A percentile compares a stretch with the other conserved stretches of the same genome.
Evolutionary conservation across 2,329 filamentous ascomycete genomes (phyloP).

Genomic region (Zasmidium cellare): DNA sequence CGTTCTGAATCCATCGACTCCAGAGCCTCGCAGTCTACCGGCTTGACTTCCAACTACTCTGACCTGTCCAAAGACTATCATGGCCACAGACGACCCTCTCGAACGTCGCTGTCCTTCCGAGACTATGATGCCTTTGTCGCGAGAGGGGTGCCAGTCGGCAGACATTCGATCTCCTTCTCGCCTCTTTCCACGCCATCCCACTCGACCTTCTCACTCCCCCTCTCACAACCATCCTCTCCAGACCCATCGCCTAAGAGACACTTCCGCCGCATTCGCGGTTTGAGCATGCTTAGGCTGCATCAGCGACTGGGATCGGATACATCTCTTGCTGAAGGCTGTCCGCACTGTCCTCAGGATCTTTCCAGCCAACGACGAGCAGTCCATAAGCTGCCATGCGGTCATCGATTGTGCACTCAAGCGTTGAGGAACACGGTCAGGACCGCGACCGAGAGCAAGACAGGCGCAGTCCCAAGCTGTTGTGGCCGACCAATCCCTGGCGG

Average conservation of each 20-base stretch:
- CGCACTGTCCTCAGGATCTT: constrained; percentile 33
- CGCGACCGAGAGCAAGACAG: constrained; percentile 31
- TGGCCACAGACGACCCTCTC: constrained; percentile 16
- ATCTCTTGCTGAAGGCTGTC: constrained; percentile 29
- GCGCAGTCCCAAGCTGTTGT: constrained; percentile 42
- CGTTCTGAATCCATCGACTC: constrained; percentile 35
- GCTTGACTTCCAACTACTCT: constrained; percentile 34
- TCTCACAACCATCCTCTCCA: constrained; percentile 27
- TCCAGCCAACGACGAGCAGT: constrained; percentile 27
- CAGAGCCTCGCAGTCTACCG: constrained; percentile 35
- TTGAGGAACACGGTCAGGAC: constrained; percentile 38
- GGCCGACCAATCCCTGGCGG: constrained; percentile 40
- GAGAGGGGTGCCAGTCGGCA: constrained; percentile 24
- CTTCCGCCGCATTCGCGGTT: constrained; percentile 34
- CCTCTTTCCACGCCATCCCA: constrained; percentile 31
- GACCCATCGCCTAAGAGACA: constrained; percentile 30
- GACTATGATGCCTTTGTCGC: constrained; percentile 37
- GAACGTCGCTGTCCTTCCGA: constrained; percentile 32
- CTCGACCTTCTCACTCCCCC: constrained; percentile 34
- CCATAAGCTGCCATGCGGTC: constrained; percentile 36
- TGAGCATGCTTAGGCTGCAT: constrained; percentile 33
- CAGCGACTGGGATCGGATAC: constrained; percentile 26
- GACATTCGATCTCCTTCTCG: constrained; percentile 32
- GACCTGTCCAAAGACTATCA: constrained; percentile 31
- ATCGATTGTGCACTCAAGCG: constrained; percentile 35